Base-by-base conservation (phyloP, 1,284 basidiomycete species). In the Entoloma clypeatum region DNA sequence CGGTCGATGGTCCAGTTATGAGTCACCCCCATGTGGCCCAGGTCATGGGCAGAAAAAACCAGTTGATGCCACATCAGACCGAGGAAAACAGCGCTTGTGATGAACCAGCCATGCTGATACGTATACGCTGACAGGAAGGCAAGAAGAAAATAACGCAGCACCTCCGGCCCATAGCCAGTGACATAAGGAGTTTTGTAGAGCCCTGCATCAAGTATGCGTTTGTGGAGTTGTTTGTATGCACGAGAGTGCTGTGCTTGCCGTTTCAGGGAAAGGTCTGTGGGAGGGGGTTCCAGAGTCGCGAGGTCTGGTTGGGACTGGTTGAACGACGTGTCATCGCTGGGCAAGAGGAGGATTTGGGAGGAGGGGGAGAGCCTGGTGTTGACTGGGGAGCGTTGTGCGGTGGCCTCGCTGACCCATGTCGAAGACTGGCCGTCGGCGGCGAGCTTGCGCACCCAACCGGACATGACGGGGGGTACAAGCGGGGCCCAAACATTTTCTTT, bases 61-160 rank as follows among this genome's bases (percentile, higher is more conserved):
- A 98, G 72, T 62, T 99, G 96, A 60, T 99, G 95, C 90, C 92
- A 98, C 56, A 90, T 75, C 26, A 92, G 67, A 10, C 95, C 96
- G 5, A 98, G 79, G 52, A 77, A 86, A 29, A 88, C 53, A 3
- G 94, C 90, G 41, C 83, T 87, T 34, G 71, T 62, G 29, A 86
- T 73, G 66, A 74, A 72, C 78, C 79, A 92, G 60, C 62, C 63
- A 45, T 76, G 65, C 34, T 56, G 63, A 60, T 88, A 92, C n/a
- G 81, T 69, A 48, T 74, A 72, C 10, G 72, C 75, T 5, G 88
- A 81, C 18, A 76, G 44, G 13, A 63, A 57, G 8, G 71, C 85
- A 22, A 96, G 71, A 7, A 84, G 49, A 11, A 68, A 51, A 62
- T 95, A 98, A 16, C 95, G 82, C 11, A 79, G 55, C 41, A 95